Percentiles rank a stretch among this genome's conserved stretches.
phyloP scores from a whole-genome alignment of 2,329 filamentous ascomycete species.

The Boeremia lycopersici region DNA sequence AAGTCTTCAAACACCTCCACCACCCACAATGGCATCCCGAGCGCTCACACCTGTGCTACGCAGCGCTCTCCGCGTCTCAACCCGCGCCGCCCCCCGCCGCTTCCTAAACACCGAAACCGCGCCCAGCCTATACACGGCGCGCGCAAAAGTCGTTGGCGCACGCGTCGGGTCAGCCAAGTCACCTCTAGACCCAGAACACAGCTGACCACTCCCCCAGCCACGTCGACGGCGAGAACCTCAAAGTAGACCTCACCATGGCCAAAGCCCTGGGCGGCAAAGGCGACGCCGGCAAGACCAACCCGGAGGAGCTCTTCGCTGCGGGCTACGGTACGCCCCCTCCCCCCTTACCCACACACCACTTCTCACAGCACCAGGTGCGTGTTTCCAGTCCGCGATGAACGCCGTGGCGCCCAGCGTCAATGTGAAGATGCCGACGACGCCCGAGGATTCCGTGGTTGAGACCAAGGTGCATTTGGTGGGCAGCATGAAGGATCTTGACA shows the following conservation, averaged over 20 bases:
- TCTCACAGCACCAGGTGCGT: slow-evolving; percentile 33
- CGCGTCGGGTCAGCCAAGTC: slow-evolving; percentile 36
- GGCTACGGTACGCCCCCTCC: slow-evolving; percentile 47
- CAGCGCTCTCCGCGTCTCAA: slow-evolving; percentile 15
- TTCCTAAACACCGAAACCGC: slow-evolving; percentile 50
- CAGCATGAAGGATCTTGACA: slow-evolving; percentile 52
- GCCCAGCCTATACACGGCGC: slow-evolving; percentile 48
- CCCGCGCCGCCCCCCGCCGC: slow-evolving; percentile 24
- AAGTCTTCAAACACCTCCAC: not conserved
- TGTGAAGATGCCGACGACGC: slow-evolving; percentile 49
- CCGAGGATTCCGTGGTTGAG: slow-evolving; percentile 50
- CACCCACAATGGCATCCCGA: slow-evolving; percentile 22
- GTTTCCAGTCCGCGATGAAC: slow-evolving; percentile 57
- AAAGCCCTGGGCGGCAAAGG: slow-evolving; percentile 54
- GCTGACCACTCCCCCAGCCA: slow-evolving; percentile 25
- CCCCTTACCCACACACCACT: not conserved
- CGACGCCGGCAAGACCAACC: slow-evolving; percentile 49
- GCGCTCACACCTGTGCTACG: slow-evolving; percentile 22
- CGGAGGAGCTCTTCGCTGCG: slow-evolving; percentile 56
- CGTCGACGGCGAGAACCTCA: slow-evolving; percentile 44
- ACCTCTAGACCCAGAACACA: not conserved
- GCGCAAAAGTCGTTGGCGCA: slow-evolving; percentile 49
- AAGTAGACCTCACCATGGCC: slow-evolving; percentile 51
- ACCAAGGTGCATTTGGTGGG: slow-evolving; percentile 54
- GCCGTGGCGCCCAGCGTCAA: slow-evolving; percentile 49